phyloP scores from a whole-genome alignment of 352 stramenopile genomes.

The Paralagenidium karlingii region DNA sequence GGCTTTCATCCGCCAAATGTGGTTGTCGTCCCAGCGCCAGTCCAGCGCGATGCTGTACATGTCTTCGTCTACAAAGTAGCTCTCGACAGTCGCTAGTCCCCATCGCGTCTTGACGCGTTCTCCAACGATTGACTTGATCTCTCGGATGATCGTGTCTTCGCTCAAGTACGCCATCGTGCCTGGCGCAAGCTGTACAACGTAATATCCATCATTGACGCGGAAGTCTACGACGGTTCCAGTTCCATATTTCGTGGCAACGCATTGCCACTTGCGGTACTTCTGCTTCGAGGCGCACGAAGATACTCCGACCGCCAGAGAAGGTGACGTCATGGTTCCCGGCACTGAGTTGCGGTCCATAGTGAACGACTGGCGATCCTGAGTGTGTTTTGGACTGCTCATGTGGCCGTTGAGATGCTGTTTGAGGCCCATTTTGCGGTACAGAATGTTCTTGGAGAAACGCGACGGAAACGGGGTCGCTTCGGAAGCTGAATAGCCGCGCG shows the following conservation, averaged over 20 bases:
- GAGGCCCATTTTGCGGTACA: constrained; percentile 40
- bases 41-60: constrained; percentile 83
- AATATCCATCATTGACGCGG: constrained; percentile 53
- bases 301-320: no score
- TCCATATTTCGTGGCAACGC: constrained; percentile 63
- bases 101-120: constrained; percentile 76
- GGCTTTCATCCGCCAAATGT: constrained; percentile 82
- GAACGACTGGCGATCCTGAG: no score
- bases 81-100: constrained; percentile 71
- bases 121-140: constrained; percentile 76
- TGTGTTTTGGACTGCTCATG: no score
- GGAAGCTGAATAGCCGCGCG: no score
- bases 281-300: no score
- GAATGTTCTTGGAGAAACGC: no score
- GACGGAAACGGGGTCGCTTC: no score
- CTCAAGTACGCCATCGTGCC: constrained; percentile 58
- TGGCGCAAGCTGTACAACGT: constrained; percentile 61
- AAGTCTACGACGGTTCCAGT: constrained; percentile 64
- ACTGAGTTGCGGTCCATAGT: no score
- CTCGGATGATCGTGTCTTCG: constrained; percentile 51
- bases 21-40: constrained; percentile 81
- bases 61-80: constrained; percentile 80
- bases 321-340: no score
- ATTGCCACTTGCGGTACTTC: no score
- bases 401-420: no score